Evolutionary conservation across 2,329 filamentous ascomycete species (phyloP), one percentile per base, ranked within the genome.

Genomic region (Fusarium burgessii): DNA sequence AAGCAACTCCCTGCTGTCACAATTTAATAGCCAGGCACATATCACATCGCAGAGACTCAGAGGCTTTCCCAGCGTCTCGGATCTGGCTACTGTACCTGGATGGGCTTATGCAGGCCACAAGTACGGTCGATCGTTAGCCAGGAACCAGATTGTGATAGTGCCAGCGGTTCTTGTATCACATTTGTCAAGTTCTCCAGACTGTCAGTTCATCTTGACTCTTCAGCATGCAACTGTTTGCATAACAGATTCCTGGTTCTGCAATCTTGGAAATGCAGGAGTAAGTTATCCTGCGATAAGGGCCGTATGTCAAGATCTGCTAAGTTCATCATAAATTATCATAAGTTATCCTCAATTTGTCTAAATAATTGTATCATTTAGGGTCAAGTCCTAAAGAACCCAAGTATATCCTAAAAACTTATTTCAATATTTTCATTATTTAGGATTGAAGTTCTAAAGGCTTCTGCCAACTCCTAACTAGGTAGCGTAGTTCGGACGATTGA

Each of bases 91-190:
- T 50, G 47, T 55, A 40, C 50, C 55, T 58, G 56, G 56, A 58
- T 52, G 54, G 64, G 32, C 64, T 59, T 59, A 72, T 72, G 69
- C 69, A 72, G 69, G 69, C 55, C 69, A 58, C 52, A 38, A 43
- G 57, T 46, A 46, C 49, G 69, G 52, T 51, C 58, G 58, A 55
- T 69, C 54, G 23, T 61, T 62, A 68, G 59, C 60, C 68, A 72
- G 69, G 68, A 65, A 65, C 55, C 55, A 61, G 49, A 38, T 66
- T 49, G 60, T 62, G 36, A 58, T 57, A 66, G 46, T 55, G 29
- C 5, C 46, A 51, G 56, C 58, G 36, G 38, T 49, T 43, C 15
- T 29, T 36, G 45, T 20, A 57, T 62, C 51, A 63, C 58, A 59
- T 33, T 46, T 46, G 45, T 43, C 58, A 49, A 56, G 29, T 33